Base-by-base conservation (phyloP, 192 early-diverging fungal genomes). In the Spizellomyces sp. region DNA sequence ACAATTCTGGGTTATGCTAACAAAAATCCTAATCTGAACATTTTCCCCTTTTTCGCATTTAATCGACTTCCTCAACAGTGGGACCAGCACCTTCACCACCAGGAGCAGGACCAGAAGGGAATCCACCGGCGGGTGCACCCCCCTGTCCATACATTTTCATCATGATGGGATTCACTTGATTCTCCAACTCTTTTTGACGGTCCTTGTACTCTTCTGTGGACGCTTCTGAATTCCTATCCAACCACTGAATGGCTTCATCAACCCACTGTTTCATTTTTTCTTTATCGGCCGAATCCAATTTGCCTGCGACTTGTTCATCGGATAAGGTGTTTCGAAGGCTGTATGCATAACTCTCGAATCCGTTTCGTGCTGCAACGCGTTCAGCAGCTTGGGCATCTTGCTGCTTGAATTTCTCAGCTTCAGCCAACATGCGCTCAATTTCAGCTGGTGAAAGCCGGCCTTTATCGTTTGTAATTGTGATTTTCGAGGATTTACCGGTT, bases 401-500 rank as follows among this genome's bases (percentile, higher is more conserved):
- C 62, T 86, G 88, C 83, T 89, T 90, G 90, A 89, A 93, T 88
- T 92, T 86, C 83, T 95, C 93, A 70, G 95, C 94, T 67, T 96
- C 95, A 47, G 74, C 67, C 68, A 98, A 86, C 94, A 98, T 96
- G 76, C 93, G 90, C 75, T 96, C 92, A 72, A 98, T 95, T 75
- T 98, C 95, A 65, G 88, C 90, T 62, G 90, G 89, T 60, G 90
- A 91, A 69, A 98, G 85, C 70, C 94, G 93, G 72, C 91, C 93
- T 60, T 93, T 92, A 70, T 92, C 92, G 89, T 96, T 96, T 79
- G 91, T 91, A 85, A 98, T 96, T 83, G 94, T 94, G 81, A 98
- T 91, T 84, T 91, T 90, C 77, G 90, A 90, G 81, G 92, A 91
- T 76, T 89, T 87, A 77, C 94, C 94, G 41, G 95, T 94, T 66